Conservation (phyloP, 2,329 filamentous ascomycete species). For the Didymella pinodella region DNA sequence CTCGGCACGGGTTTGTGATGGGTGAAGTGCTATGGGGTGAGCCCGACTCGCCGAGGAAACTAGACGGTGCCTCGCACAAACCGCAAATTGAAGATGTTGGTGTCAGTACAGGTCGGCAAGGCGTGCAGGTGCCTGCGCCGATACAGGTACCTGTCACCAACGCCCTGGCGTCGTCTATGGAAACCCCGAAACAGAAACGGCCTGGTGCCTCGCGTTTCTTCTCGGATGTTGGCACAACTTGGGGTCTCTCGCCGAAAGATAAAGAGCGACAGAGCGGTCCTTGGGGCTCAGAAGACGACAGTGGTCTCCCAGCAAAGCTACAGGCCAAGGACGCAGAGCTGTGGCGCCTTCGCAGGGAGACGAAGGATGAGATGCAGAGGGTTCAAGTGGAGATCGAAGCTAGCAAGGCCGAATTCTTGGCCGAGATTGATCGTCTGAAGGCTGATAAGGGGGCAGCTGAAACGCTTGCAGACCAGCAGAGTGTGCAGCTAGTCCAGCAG, state of each 20-base stretch:
- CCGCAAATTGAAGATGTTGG: conserved; percentile 27
- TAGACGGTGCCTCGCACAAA: conserved; percentile 28
- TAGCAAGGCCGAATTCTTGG: conserved; percentile 23
- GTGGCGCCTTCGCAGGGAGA: conserved; percentile 33
- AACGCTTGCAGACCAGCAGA: conserved; percentile 29
- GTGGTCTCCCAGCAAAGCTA: conserved; percentile 34
- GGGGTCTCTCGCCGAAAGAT: conserved; percentile 14
- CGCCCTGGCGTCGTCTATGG: background rate
- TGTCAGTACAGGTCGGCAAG: conserved; percentile 20
- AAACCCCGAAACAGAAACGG: conserved; percentile 8
- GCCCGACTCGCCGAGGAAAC: conserved; percentile 25
- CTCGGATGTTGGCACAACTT: conserved; percentile 17
- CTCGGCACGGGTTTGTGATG: conserved; percentile 36
- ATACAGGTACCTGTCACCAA: conserved; percentile 3
- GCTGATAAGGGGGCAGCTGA: conserved; percentile 28
- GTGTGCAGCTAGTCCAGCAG: conserved; percentile 28
- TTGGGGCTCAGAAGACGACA: conserved; percentile 13
- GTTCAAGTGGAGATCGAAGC: conserved; percentile 28
- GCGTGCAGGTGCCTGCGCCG: background rate
- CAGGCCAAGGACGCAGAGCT: conserved; percentile 42
- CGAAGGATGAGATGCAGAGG: conserved; percentile 30
- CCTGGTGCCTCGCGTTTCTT: conserved; percentile 16
- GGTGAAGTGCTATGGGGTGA: conserved; percentile 31
- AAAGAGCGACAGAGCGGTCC: background rate
- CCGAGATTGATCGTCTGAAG: conserved; percentile 30